A percentile compares a stretch with the other conserved stretches of the same genome.
phyloP scores from a whole-genome alignment of 177 flowering plant species.

The Vitis hybrid region DNA sequence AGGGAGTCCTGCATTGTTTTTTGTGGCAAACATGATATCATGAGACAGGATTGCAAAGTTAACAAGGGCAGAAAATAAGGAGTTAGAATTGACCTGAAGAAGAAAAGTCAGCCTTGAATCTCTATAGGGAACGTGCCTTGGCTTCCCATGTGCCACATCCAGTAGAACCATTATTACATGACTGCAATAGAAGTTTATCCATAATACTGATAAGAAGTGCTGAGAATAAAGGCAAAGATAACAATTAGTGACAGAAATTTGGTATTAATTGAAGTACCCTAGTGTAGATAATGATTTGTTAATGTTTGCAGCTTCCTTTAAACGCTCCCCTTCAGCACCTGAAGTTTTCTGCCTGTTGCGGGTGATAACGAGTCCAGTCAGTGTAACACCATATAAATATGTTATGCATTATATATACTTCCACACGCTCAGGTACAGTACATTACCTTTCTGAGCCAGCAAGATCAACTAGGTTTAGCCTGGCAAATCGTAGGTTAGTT shows the following conservation, averaged over 20 bases:
- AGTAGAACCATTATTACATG: conserved; percentile 97
- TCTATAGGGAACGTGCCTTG: conserved; percentile 87
- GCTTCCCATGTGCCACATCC: conserved; percentile 91
- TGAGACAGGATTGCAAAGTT: not conserved
- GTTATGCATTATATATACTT: not conserved
- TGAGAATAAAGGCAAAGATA: not conserved
- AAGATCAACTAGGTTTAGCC: conserved; percentile 96
- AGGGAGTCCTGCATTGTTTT: conserved; percentile 75
- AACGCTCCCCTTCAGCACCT: conserved; percentile 98
- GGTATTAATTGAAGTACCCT: conserved; percentile 54
- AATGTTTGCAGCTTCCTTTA: conserved; percentile 96
- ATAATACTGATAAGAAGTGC: not conserved
- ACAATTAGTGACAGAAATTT: conserved; percentile 3
- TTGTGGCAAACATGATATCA: conserved; percentile 4
- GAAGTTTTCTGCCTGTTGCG: conserved; percentile 87
- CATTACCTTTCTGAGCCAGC: conserved; percentile 98
- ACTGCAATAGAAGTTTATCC: conserved; percentile 38
- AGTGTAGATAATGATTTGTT: conserved; percentile 92
- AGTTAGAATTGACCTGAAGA: conserved; percentile 67
- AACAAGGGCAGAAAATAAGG: conserved; percentile 5
- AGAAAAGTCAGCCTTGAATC: conserved; percentile 99
- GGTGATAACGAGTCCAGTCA: conserved; percentile 11
- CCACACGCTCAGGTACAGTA: not conserved
- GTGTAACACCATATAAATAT: not conserved
- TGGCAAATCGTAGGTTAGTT: conserved; percentile 83